These are phyloP conservation scores for Rickenella mellea DNA, from an alignment of 768 basidiomycete species.

Conservation along the genomic window DNA sequence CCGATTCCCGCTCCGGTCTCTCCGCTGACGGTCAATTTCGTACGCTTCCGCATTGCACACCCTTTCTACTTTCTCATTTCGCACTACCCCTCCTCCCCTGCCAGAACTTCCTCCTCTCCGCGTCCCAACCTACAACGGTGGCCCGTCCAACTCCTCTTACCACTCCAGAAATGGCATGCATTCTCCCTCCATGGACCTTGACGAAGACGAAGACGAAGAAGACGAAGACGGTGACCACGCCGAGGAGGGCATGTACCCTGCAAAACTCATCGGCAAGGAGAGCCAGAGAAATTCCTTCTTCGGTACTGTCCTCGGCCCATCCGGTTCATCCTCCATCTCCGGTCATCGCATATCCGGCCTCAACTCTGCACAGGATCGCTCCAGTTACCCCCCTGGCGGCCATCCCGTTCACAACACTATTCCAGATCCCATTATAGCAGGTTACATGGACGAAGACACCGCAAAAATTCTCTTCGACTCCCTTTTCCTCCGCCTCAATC, in stretches of 20 bases:
- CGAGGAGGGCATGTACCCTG: conserved; percentile 63
- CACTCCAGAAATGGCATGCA: no score
- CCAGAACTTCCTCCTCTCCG: conserved; percentile 43
- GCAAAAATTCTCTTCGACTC: conserved; percentile 68
- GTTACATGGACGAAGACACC: conserved; percentile 59
- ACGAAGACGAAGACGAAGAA: conserved; percentile 42
- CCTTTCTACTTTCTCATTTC: conserved; percentile 11
- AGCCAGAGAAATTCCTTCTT: conserved; percentile 71
- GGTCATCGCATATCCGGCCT: conserved; percentile 22
- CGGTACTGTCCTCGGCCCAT: conserved; percentile 71
- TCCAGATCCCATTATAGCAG: conserved; percentile 69
- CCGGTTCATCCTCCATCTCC: conserved; percentile 22
- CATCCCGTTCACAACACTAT: conserved; percentile 26
- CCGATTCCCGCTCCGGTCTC: background rate
- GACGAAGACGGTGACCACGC: conserved; percentile 53
- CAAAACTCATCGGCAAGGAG: conserved; percentile 64
- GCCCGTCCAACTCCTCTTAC: conserved; percentile 12
- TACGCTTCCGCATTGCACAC: no score
- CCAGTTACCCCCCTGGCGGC: background rate
- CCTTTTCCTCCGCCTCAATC: conserved; percentile 77
- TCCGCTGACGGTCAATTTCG: no score
- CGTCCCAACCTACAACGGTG: conserved; percentile 18
- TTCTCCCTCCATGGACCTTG: conserved; percentile 31
- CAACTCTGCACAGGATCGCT: conserved; percentile 1
- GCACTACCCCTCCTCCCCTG: conserved; percentile 26